Conservation (phyloP, 345 rosid species). For the Cardamine occulta region DNA sequence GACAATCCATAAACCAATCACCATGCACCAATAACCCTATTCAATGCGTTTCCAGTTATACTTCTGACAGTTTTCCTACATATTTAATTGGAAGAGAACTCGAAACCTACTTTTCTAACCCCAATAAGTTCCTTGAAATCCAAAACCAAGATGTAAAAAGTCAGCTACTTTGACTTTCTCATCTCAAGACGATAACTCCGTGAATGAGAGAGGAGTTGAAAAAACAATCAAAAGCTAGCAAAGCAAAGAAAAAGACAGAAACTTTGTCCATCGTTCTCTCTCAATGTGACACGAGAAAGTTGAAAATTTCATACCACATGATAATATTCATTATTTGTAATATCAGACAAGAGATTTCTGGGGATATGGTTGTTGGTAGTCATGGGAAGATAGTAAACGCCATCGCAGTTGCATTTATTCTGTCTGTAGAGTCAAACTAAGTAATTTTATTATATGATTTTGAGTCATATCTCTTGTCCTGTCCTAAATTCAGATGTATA, state of each 20-base stretch:
- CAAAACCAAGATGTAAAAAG: slow-evolving; percentile 5
- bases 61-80: slow-evolving; percentile 21
- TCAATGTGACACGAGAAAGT: slow-evolving; percentile 35
- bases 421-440: slow-evolving; percentile 39
- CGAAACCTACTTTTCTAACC: slow-evolving; percentile 34
- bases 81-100: slow-evolving; percentile 23
- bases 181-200: slow-evolving; percentile 21
- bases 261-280: slow-evolving; percentile 7
- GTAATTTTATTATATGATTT: slow-evolving; percentile 25
- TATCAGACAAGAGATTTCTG: slow-evolving; percentile 23
- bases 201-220: slow-evolving; percentile 27
- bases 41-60: slow-evolving; percentile 27
- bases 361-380: slow-evolving; percentile 43
- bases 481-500: slow-evolving; percentile 32
- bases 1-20: slow-evolving; percentile 37
- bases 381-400: slow-evolving; percentile 42
- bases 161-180: slow-evolving; percentile 35
- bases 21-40: slow-evolving; percentile 22
- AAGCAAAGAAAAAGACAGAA: slow-evolving; percentile 22
- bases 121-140: slow-evolving; percentile 15
- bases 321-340: slow-evolving; percentile 26
- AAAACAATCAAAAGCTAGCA: slow-evolving; percentile 22
- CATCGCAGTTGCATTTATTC: slow-evolving; percentile 42
- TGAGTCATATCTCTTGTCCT: slow-evolving; percentile 18
- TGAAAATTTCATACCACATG: slow-evolving; percentile 28